These are phyloP conservation scores for Eutrema yunnanense DNA, from an alignment of 345 rosid species.

Conservation along the genomic window DNA sequence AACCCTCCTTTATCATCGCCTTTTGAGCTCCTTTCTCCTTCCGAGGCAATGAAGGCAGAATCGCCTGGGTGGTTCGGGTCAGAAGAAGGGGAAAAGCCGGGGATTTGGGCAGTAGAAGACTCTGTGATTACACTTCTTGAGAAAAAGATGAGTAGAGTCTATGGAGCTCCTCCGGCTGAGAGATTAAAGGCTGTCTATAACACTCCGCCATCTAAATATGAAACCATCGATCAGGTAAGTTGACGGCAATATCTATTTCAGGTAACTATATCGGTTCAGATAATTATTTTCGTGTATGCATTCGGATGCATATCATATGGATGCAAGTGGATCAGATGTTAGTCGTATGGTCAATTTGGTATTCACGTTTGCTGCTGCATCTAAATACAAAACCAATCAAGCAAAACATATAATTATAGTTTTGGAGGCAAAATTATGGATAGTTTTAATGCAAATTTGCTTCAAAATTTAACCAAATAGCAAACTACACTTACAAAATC, in stretches of 20 bases:
- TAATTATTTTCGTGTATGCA: background rate
- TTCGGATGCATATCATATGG: background rate
- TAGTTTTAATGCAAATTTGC: background rate
- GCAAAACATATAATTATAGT: background rate
- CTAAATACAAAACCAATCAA: background rate
- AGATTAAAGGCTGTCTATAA: constrained; percentile 58
- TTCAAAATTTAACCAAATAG: background rate
- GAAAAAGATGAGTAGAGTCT: constrained; percentile 63
- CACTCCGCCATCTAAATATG: constrained; percentile 78
- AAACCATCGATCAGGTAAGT: constrained; percentile 84
- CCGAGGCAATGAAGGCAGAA: constrained; percentile 76
- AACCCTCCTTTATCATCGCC: constrained; percentile 72
- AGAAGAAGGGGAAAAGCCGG: constrained; percentile 52
- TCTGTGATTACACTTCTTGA: constrained; percentile 49
- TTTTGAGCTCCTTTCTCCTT: constrained; percentile 67
- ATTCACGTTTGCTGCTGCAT: background rate
- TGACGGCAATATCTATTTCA: background rate
- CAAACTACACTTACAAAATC: background rate
- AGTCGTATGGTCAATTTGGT: background rate
- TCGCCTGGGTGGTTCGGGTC: constrained; percentile 53
- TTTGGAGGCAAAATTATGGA: background rate
- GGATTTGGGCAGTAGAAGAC: constrained; percentile 64
- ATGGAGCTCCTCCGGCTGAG: constrained; percentile 71
- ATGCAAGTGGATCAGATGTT: background rate
- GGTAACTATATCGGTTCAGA: background rate